Evolutionary conservation across 495 filamentous ascomycete genomes (phyloP).

Genomic region (Penicillium soppii): DNA sequence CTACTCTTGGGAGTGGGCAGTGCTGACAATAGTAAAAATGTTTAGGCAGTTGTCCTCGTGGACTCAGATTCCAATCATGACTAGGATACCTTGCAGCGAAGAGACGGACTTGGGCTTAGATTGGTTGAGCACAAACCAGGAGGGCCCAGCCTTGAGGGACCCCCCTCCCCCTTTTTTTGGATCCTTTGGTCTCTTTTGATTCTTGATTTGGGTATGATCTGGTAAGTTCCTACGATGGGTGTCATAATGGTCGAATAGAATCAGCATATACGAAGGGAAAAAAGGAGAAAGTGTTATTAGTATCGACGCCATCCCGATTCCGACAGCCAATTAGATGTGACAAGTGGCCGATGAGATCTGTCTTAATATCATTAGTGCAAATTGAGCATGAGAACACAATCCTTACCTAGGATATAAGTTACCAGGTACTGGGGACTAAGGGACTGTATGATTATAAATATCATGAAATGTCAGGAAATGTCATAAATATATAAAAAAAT

Average conservation of each 20-base stretch:
- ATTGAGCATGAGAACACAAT: no score
- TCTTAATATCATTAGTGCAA: slow-evolving; percentile 11
- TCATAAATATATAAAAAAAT: background rate
- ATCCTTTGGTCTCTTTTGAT: background rate
- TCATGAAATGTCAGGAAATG: background rate
- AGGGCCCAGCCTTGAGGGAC: slow-evolving; percentile 4
- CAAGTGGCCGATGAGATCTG: slow-evolving; percentile 17
- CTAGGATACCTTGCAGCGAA: slow-evolving; percentile 28
- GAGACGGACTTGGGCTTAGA: slow-evolving; percentile 7
- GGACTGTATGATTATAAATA: background rate
- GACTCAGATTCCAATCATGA: slow-evolving; percentile 29
- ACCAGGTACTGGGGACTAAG: background rate
- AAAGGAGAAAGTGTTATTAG: slow-evolving; percentile 13
- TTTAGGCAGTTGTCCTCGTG: slow-evolving; percentile 19
- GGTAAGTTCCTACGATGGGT: no score
- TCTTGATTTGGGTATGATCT: background rate
- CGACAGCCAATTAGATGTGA: slow-evolving; percentile 11
- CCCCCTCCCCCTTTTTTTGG: slow-evolving; percentile 19
- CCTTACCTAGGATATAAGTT: no score
- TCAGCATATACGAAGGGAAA: no score
- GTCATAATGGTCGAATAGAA: no score
- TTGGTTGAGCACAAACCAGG: slow-evolving; percentile 13
- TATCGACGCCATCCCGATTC: slow-evolving; percentile 21
- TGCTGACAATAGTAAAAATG: background rate
- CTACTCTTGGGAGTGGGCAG: no score